Conservation (phyloP, 2,329 filamentous ascomycete genomes). For the Thermothelomyces thermophilus region DNA sequence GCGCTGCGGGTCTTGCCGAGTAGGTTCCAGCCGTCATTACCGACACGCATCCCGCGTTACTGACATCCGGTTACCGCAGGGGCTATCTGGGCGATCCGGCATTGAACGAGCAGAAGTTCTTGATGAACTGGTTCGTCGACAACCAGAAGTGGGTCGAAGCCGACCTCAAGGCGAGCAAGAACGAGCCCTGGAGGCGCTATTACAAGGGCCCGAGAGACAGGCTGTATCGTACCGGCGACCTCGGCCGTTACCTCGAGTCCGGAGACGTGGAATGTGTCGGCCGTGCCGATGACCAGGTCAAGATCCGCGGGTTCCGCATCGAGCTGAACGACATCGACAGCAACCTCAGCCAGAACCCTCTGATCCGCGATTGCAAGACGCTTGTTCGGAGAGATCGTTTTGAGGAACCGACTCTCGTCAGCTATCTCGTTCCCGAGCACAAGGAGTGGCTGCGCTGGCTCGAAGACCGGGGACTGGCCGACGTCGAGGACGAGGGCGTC, state of each 20-base stretch:
- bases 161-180: constrained; percentile 48
- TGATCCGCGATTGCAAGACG: constrained; percentile 80
- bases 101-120: constrained; percentile 68
- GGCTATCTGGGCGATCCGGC: constrained; percentile 42
- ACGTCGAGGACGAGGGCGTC: constrained; percentile 46
- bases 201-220: constrained; percentile 80
- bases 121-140: constrained; percentile 82
- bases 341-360: constrained; percentile 64
- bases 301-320: constrained; percentile 92
- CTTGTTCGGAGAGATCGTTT: constrained; percentile 76
- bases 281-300: constrained; percentile 82
- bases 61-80: constrained; percentile 6
- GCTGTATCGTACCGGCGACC: constrained; percentile 79
- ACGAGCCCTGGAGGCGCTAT: constrained; percentile 69
- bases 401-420: constrained; percentile 81
- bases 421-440: constrained; percentile 81
- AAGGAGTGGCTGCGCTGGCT: constrained; percentile 67
- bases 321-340: constrained; percentile 91
- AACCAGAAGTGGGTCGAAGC: constrained; percentile 60
- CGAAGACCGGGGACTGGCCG: constrained; percentile 45
- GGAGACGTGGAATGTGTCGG: constrained; percentile 75
- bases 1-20: constrained; percentile 77
- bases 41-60: neutral
- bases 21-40: constrained; percentile 11
- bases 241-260: constrained; percentile 64